phyloP scores from a whole-genome alignment of 164 flowering plant species.

The Dillenia suffruticosa region DNA sequence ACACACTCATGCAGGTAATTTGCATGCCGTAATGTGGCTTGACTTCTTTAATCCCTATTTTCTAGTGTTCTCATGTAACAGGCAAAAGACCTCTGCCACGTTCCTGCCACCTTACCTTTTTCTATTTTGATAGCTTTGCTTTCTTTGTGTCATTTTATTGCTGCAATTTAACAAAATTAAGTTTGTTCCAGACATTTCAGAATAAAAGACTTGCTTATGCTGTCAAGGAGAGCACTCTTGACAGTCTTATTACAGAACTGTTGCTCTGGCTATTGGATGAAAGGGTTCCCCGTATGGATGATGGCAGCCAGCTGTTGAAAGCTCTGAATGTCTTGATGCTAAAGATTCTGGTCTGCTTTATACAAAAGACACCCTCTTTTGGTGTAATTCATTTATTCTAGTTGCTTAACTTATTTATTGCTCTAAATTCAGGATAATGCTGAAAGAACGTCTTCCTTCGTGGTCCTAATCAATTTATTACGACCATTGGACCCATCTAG shows the following conservation, averaged over 20 bases:
- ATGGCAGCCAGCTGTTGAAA: conserved; percentile 94
- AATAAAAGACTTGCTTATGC: conserved; percentile 90
- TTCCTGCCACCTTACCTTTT: neutral
- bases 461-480: conserved; percentile 82
- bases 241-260: conserved; percentile 88
- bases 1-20: conserved; percentile 94
- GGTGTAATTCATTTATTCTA: neutral
- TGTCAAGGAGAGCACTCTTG: conserved; percentile 86
- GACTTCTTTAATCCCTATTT: too few relatives aligned
- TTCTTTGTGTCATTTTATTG: neutral
- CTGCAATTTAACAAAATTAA: conserved; percentile 1
- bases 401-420: neutral
- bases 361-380: neutral
- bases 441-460: conserved; percentile 93
- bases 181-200: conserved; percentile 77
- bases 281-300: conserved; percentile 95
- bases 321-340: conserved; percentile 98
- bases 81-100: too few relatives aligned
- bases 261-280: conserved; percentile 98
- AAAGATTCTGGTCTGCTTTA: conserved; percentile 74
- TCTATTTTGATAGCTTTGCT: neutral
- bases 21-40: too few relatives aligned
- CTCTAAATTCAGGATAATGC: conserved; percentile 83
- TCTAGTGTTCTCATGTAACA: too few relatives aligned
- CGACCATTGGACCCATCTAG: conserved; percentile 91